Percentiles rank a stretch among this genome's conserved stretches.
Evolutionary conservation across 352 stramenopile species (phyloP).

Genomic region (Pythium grandisporangium): DNA sequence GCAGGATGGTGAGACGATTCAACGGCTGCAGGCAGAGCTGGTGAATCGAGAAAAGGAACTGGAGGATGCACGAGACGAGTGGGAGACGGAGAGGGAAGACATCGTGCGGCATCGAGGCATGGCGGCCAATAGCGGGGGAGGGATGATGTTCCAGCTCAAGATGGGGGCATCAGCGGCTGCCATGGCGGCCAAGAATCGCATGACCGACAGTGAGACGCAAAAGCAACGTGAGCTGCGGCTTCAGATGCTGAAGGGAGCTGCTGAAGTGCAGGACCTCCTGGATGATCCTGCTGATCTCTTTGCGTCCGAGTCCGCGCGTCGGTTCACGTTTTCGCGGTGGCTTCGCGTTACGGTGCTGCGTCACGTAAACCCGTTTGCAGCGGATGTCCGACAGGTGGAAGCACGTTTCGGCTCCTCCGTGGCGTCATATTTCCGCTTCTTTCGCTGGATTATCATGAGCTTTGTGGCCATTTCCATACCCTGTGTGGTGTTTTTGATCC

Average conservation of each 20-base stretch:
- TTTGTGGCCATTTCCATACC: constrained; percentile 49
- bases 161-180: constrained; percentile 8
- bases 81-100: constrained; percentile 51
- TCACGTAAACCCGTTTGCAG: constrained; percentile 37
- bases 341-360: constrained; percentile 18
- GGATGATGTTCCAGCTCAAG: constrained; percentile 17
- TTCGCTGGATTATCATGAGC: constrained; percentile 69
- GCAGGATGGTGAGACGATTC: constrained; percentile 15
- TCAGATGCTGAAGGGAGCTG: constrained; percentile 47
- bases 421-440: constrained; percentile 75
- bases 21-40: constrained; percentile 21
- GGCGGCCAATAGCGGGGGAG: not conserved
- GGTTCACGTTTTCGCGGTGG: constrained; percentile 13
- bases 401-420: constrained; percentile 75
- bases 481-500: constrained; percentile 34
- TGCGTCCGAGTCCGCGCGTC: not conserved
- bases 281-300: constrained; percentile 11
- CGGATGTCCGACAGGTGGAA: constrained; percentile 65
- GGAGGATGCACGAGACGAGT: constrained; percentile 35
- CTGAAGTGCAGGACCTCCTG: constrained; percentile 46
- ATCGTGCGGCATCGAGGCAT: constrained; percentile 30
- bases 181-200: constrained; percentile 11
- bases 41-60: constrained; percentile 33
- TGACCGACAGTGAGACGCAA: constrained; percentile 24
- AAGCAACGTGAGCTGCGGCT: constrained; percentile 35